Percentiles rank a stretch among this genome's conserved stretches.
These are phyloP conservation scores for Hypomyces rosellus DNA, from an alignment of 2,329 filamentous ascomycete species.

Conservation along the genomic window DNA sequence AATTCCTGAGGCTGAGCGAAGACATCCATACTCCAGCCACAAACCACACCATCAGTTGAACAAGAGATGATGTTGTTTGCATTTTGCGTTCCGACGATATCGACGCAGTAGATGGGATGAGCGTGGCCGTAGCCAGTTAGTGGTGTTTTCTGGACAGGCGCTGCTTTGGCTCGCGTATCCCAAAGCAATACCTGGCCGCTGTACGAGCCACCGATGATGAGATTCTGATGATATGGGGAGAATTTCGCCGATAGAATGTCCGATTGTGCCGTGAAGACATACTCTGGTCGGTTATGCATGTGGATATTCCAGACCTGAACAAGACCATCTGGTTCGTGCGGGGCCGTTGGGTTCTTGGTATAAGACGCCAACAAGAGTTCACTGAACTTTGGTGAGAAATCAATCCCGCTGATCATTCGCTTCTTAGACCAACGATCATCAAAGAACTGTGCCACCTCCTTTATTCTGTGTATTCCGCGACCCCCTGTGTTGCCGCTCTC, in stretches of 20 bases:
- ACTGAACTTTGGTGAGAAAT: conserved; percentile 92
- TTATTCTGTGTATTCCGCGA: conserved; percentile 67
- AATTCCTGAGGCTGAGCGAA: conserved; percentile 94
- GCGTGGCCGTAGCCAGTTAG: conserved; percentile 92
- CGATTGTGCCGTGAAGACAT: conserved; percentile 92
- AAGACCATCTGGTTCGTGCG: conserved; percentile 86
- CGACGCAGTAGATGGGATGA: conserved; percentile 90
- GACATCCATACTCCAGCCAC: conserved; percentile 97
- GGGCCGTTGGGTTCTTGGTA: conserved; percentile 93
- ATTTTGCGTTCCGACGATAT: conserved; percentile 96
- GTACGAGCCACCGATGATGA: conserved; percentile 94
- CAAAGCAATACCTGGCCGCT: conserved; percentile 93
- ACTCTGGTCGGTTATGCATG: conserved; percentile 89
- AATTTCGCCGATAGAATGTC: conserved; percentile 95
- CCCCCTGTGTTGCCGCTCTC: conserved; percentile 63
- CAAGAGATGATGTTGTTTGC: conserved; percentile 98
- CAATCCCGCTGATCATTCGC: conserved; percentile 90
- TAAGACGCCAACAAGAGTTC: conserved; percentile 92
- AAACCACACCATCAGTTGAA: conserved; percentile 93
- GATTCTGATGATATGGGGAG: conserved; percentile 95
- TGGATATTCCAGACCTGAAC: conserved; percentile 97
- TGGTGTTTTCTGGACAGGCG: conserved; percentile 91
- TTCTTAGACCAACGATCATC: conserved; percentile 96
- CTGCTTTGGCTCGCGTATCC: conserved; percentile 87
- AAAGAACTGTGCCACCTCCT: conserved; percentile 88